phyloP scores from a whole-genome alignment of 2,329 filamentous ascomycete species.

The Sporothrix inflata region DNA sequence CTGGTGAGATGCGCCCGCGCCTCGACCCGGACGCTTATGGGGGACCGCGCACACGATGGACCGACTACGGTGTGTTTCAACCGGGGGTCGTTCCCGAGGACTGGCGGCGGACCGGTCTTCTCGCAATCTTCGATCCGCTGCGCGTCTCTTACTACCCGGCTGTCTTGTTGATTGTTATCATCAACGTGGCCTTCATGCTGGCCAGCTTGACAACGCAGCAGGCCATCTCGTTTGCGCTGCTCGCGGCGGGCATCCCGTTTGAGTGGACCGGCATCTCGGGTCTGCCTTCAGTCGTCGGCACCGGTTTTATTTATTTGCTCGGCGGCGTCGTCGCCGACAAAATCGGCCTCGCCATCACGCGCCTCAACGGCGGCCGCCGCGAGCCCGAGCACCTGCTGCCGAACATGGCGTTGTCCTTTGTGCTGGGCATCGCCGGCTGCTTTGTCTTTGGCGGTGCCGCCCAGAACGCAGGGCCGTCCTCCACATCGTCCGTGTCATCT shows the following conservation, averaged over 20 bases:
- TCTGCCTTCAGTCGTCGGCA: conserved; percentile 26
- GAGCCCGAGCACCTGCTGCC: conserved; percentile 42
- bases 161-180: neutral
- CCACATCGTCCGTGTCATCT: conserved; percentile 32
- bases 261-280: conserved; percentile 28
- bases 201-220: conserved; percentile 26
- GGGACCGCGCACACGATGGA: neutral
- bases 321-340: conserved; percentile 30
- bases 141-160: conserved; percentile 5
- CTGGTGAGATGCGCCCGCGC: neutral
- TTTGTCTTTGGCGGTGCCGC: conserved; percentile 42
- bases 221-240: conserved; percentile 28
- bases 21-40: neutral
- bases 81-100: neutral
- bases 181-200: conserved; percentile 20
- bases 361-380: conserved; percentile 32
- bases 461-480: conserved; percentile 33
- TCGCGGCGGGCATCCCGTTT: conserved; percentile 29
- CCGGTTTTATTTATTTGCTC: conserved; percentile 27
- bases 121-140: neutral
- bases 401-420: conserved; percentile 40
- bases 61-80: neutral
- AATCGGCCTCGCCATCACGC: conserved; percentile 27
- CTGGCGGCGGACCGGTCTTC: neutral
- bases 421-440: conserved; percentile 38